Evolutionary conservation across 2,329 filamentous ascomycete species (phyloP).

Genomic region (Lachnellula hyalina): DNA sequence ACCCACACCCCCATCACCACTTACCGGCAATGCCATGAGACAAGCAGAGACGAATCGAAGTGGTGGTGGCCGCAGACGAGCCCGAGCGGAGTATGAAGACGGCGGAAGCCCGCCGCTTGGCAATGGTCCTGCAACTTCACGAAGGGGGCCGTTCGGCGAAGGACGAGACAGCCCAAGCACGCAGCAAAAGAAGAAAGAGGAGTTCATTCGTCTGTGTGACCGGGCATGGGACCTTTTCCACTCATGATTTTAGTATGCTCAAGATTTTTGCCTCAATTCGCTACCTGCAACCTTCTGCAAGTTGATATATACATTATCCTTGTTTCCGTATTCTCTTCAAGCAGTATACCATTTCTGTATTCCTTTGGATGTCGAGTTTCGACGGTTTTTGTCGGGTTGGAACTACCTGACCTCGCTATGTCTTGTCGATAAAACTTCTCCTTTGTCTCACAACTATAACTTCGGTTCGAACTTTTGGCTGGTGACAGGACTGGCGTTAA

Average conservation of each 20-base stretch:
- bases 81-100: constrained; percentile 88
- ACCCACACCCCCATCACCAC: constrained; percentile 67
- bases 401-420: not conserved
- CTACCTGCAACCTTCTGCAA: not conserved
- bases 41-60: constrained; percentile 36
- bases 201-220: constrained; percentile 81
- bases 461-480: not conserved
- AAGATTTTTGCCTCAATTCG: not conserved
- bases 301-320: not conserved
- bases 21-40: constrained; percentile 28
- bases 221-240: constrained; percentile 97
- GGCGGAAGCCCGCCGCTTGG: constrained; percentile 81
- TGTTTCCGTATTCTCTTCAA: constrained; percentile 5
- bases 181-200: constrained; percentile 80
- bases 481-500: constrained; percentile 4
- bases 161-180: constrained; percentile 80
- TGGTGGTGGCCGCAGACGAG: constrained; percentile 65
- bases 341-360: constrained; percentile 9
- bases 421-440: not conserved
- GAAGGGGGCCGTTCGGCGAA: constrained; percentile 70
- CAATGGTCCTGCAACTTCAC: constrained; percentile 57
- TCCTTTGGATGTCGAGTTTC: constrained; percentile 1
- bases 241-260: constrained; percentile 51
- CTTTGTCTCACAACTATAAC: not conserved
- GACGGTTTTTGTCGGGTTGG: constrained; percentile 2